These are phyloP conservation scores for Fagopyrum tataricum DNA, from an alignment of 148 eudicot genomes.

Conservation along the genomic window DNA sequence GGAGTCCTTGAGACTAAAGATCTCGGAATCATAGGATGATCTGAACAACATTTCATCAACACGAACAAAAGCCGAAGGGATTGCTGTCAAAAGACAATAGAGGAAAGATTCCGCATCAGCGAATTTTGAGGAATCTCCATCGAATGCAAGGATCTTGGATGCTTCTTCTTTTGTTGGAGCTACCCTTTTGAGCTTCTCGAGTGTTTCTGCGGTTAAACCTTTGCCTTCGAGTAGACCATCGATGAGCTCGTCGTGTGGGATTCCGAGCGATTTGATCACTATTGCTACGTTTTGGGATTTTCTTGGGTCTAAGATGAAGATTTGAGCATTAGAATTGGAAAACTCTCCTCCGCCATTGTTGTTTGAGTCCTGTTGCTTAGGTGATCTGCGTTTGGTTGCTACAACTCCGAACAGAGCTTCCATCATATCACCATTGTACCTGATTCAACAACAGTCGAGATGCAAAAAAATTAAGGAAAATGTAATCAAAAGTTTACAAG, in stretches of 20 bases:
- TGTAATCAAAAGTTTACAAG: neutral
- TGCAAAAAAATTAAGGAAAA: neutral
- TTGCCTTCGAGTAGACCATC: constrained; percentile 17
- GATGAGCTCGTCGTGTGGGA: constrained; percentile 31
- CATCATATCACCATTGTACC: constrained; percentile 16
- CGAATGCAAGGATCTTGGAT: constrained; percentile 36
- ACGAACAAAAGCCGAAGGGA: constrained; percentile 49
- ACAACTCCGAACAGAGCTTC: constrained; percentile 18
- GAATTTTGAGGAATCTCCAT: constrained; percentile 39
- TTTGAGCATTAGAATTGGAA: neutral
- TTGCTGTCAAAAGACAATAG: constrained; percentile 28
- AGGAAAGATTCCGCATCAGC: constrained; percentile 63
- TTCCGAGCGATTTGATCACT: constrained; percentile 40
- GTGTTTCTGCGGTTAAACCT: constrained; percentile 18
- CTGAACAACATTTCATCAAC: constrained; percentile 44
- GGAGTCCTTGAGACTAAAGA: constrained; percentile 33
- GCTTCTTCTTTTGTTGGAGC: constrained; percentile 47
- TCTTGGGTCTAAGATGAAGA: constrained; percentile 44
- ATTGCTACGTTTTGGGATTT: constrained; percentile 58
- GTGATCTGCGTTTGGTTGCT: constrained; percentile 23
- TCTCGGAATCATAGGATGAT: constrained; percentile 39
- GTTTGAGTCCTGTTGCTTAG: constrained; percentile 8
- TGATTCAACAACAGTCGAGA: neutral
- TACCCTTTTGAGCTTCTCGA: constrained; percentile 40
- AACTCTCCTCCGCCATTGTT: neutral